A percentile compares a stretch with the other conserved stretches of the same genome.
Conservation (phyloP, 2,329 filamentous ascomycete species). For the Fusarium coffeatum region DNA sequence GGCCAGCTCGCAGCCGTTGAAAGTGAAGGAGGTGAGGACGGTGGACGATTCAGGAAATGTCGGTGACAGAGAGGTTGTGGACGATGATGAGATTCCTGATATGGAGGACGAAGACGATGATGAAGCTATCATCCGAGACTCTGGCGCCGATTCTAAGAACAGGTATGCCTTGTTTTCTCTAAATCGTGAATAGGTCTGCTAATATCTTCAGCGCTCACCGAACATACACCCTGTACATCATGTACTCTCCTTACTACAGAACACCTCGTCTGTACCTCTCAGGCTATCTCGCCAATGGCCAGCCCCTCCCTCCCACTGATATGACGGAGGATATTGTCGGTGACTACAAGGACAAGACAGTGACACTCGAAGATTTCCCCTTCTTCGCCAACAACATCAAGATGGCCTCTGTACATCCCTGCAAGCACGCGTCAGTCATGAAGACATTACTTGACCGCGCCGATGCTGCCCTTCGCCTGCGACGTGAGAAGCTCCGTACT, state of each 20-base stretch:
- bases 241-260: slow-evolving; percentile 96
- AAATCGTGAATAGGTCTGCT: neutral
- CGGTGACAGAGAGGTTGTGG: slow-evolving; percentile 76
- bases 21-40: slow-evolving; percentile 83
- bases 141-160: slow-evolving; percentile 60
- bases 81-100: slow-evolving; percentile 89
- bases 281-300: slow-evolving; percentile 82
- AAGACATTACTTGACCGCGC: slow-evolving; percentile 96
- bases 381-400: slow-evolving; percentile 93
- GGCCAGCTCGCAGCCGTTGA: slow-evolving; percentile 78
- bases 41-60: slow-evolving; percentile 91
- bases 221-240: slow-evolving; percentile 98
- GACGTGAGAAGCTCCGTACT: slow-evolving; percentile 81
- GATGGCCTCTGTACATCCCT: slow-evolving; percentile 96
- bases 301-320: slow-evolving; percentile 81
- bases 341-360: slow-evolving; percentile 98
- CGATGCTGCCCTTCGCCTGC: slow-evolving; percentile 89
- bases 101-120: slow-evolving; percentile 99
- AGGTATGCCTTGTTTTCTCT: slow-evolving; percentile 52
- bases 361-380: slow-evolving; percentile 96
- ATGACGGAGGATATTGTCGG: slow-evolving; percentile 99
- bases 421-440: slow-evolving; percentile 98
- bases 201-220: slow-evolving; percentile 74
- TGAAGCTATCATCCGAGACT: slow-evolving; percentile 92
- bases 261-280: slow-evolving; percentile 96